Evolutionary conservation across 805 yeast genomes (phyloP), one percentile per base, ranked within the genome.

Genomic region (Lachancea fermentati): DNA sequence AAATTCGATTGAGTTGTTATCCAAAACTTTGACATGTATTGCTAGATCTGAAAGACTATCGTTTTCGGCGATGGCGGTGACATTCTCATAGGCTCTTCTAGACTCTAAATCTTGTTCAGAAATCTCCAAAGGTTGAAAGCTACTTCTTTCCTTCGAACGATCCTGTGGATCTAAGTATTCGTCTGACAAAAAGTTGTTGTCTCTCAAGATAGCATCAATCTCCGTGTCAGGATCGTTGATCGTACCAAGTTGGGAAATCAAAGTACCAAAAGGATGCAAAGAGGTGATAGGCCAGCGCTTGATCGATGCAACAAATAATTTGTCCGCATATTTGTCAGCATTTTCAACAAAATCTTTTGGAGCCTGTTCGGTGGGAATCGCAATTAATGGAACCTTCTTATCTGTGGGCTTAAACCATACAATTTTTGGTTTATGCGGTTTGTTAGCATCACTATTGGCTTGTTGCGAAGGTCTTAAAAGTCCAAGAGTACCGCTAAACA

Each of bases 251-350:
- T 85, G 85, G 34, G 89, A 84, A 18, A 91, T 82, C 42, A 93
- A 69, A 22, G 96, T 88, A 53, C 98, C 98, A 58, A 93, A 93
- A 4, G 98, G 98, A 69, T 93, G 98, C 62, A 93, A 73, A 0
- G 97, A 91, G 7, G 98, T 93, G 63, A 93, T 93, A 57, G 98
- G 98, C 98, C 98, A 93, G 63, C 98, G 81, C 62, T 93, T 93
- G 56, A 93, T 91, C 1, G 95, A 84, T 0, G 97, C 97, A 46
- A 93, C 91, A 58, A 91, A 93, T 37, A 89, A 67, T 52, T 81
- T 85, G 57, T 85, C 78, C 0, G 85, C 72, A 55, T 93, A 93
- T 37, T 72, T 73, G 42, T 85, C 94, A 49, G 88, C 95, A 52
- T 87, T 88, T 51, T 88, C 96, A 32, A 93, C 89, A 65, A 93